These are phyloP conservation scores for Aspergillus sp. DNA, from an alignment of 2,329 filamentous ascomycete species.

Conservation along the genomic window DNA sequence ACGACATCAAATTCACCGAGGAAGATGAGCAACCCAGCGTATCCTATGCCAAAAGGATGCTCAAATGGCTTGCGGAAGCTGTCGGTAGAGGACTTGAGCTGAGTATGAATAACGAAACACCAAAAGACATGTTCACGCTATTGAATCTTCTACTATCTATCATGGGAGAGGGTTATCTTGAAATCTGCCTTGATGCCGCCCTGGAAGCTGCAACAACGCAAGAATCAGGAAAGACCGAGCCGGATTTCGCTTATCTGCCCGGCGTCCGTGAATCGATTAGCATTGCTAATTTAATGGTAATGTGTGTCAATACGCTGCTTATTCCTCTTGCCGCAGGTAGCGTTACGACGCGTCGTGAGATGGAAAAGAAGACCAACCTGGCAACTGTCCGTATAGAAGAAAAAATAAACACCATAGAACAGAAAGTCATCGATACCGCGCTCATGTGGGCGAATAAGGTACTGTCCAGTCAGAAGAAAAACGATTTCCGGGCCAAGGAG, in stretches of 20 bases:
- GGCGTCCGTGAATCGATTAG: slow-evolving; percentile 78
- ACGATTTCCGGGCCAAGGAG: slow-evolving; percentile 86
- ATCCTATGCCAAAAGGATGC: slow-evolving; percentile 92
- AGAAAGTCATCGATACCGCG: slow-evolving; percentile 69
- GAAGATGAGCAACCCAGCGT: slow-evolving; percentile 82
- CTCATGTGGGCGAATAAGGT: slow-evolving; percentile 74
- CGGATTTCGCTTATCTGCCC: slow-evolving; percentile 80
- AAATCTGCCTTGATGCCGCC: slow-evolving; percentile 66
- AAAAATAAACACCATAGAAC: slow-evolving; percentile 72
- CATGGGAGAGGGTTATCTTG: slow-evolving; percentile 80
- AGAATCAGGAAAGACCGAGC: slow-evolving; percentile 78
- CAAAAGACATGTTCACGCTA: slow-evolving; percentile 87
- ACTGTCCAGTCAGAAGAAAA: slow-evolving; percentile 77
- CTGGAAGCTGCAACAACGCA: slow-evolving; percentile 73
- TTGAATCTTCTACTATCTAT: slow-evolving; percentile 79
- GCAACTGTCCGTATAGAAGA: slow-evolving; percentile 78
- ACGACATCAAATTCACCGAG: slow-evolving; percentile 87
- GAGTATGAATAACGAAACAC: slow-evolving; percentile 82
- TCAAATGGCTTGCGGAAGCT: slow-evolving; percentile 94
- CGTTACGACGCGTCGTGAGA: slow-evolving; percentile 83
- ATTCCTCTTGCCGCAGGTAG: slow-evolving; percentile 87
- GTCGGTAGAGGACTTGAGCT: slow-evolving; percentile 89
- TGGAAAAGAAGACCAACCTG: slow-evolving; percentile 76
- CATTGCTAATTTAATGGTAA: slow-evolving; percentile 89
- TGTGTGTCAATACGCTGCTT: slow-evolving; percentile 85